Conservation (phyloP, 495 filamentous ascomycete species). For the Hypoxylon trugodes region DNA sequence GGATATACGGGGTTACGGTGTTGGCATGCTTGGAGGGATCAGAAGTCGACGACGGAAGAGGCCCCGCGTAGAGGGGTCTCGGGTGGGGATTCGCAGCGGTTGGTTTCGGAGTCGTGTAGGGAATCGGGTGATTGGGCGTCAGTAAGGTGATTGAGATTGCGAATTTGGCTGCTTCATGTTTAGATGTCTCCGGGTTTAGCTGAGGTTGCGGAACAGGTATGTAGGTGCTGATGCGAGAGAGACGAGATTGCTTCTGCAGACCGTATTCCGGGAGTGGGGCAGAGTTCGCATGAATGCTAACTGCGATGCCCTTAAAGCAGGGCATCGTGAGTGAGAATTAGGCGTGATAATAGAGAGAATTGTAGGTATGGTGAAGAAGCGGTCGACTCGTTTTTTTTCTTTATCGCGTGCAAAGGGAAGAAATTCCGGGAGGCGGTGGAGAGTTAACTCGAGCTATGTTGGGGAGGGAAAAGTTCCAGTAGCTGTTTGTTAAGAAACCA, state of each 20-base stretch:
- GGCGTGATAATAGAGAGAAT: not conserved
- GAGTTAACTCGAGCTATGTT: conserved; percentile 3
- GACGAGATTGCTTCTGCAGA: conserved; percentile 89
- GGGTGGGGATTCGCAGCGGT: conserved; percentile 76
- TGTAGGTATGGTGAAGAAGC: not conserved
- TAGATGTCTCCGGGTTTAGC: conserved; percentile 70
- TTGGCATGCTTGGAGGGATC: conserved; percentile 58
- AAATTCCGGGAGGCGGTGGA: conserved; percentile 9
- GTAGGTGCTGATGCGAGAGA: conserved; percentile 93
- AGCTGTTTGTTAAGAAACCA: conserved; percentile 14
- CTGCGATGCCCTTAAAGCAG: conserved; percentile 97
- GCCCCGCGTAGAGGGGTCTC: conserved; percentile 78
- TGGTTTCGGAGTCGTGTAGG: conserved; percentile 84
- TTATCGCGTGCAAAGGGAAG: conserved; percentile 10
- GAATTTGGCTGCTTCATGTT: conserved; percentile 91
- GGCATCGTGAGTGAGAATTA: conserved; percentile 69
- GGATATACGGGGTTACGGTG: conserved; percentile 83
- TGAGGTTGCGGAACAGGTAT: conserved; percentile 93
- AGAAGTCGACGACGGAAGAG: conserved; percentile 58
- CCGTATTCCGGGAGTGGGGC: conserved; percentile 91
- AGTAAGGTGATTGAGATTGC: conserved; percentile 96
- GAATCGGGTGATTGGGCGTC: conserved; percentile 85
- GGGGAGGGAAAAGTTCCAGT: conserved; percentile 4
- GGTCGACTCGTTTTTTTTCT: too few relatives aligned
- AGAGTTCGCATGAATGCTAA: conserved; percentile 92